Conservation (phyloP, 164 flowering plant genomes). For the Aristolochia californica region DNA sequence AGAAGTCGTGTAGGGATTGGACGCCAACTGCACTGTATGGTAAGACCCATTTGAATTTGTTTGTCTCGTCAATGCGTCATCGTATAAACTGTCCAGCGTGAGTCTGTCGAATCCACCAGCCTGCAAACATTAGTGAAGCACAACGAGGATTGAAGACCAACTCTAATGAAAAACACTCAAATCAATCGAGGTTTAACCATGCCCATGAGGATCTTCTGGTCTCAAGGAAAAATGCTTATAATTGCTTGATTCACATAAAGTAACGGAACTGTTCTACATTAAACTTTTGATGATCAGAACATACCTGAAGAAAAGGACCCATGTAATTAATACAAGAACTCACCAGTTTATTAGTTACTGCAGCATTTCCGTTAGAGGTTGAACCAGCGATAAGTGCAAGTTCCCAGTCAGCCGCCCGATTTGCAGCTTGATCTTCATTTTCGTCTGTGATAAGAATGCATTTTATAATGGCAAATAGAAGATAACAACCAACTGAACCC, state of each 20-base stretch:
- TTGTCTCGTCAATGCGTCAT: slow-evolving; percentile 17
- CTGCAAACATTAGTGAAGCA: slow-evolving; percentile 12
- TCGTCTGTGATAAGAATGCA: too few relatives aligned
- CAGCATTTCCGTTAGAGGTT: slow-evolving; percentile 63
- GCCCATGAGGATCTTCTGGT: too few relatives aligned
- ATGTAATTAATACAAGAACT: background rate
- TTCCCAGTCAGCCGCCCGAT: slow-evolving; percentile 83
- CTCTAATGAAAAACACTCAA: too few relatives aligned
- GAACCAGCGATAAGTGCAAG: slow-evolving; percentile 83
- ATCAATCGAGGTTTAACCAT: too few relatives aligned
- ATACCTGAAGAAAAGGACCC: too few relatives aligned
- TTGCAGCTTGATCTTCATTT: slow-evolving; percentile 18
- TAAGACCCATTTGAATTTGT: slow-evolving; percentile 13
- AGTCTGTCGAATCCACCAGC: slow-evolving; percentile 31
- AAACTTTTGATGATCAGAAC: too few relatives aligned
- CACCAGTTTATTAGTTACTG: slow-evolving; percentile 71
- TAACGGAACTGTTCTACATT: too few relatives aligned
- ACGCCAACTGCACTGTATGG: slow-evolving; percentile 13
- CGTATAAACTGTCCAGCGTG: slow-evolving; percentile 32
- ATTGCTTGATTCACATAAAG: too few relatives aligned
- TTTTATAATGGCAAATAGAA: too few relatives aligned
- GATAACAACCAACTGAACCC: background rate
- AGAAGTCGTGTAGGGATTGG: slow-evolving; percentile 24
- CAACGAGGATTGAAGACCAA: background rate
- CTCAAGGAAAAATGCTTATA: too few relatives aligned